A percentile compares a stretch with the other conserved stretches of the same genome.
Conservation (phyloP, 208 protist genomes). For the Trypanosoma boissoni region DNA sequence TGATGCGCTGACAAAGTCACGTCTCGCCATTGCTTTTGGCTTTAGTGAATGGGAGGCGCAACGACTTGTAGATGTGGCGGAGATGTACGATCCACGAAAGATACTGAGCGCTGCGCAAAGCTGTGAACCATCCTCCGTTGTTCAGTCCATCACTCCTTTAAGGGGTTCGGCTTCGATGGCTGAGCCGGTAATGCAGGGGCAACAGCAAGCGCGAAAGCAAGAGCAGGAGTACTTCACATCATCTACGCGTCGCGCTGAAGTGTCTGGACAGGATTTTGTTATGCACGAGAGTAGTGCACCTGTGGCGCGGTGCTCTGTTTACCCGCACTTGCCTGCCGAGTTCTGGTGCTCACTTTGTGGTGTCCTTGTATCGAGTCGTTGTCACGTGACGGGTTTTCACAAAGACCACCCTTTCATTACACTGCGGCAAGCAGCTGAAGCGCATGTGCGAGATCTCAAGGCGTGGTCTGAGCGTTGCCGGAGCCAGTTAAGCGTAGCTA, state of each 20-base stretch:
- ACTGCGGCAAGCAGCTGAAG: conserved; percentile 29
- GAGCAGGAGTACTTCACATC: no score
- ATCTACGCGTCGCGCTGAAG: neutral
- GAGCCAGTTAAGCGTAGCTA: conserved; percentile 23
- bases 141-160: no score
- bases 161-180: no score
- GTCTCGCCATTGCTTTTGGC: conserved; percentile 10
- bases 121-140: no score
- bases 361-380: conserved; percentile 30
- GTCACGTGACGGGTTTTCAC: conserved; percentile 33
- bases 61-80: conserved; percentile 8
- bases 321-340: conserved; percentile 30
- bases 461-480: conserved; percentile 24
- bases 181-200: no score
- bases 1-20: conserved; percentile 8
- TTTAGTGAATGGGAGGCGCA: conserved; percentile 9
- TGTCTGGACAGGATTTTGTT: neutral
- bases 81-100: neutral
- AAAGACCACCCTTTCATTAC: conserved; percentile 35
- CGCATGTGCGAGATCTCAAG: conserved; percentile 28
- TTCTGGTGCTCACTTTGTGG: conserved; percentile 35
- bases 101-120: neutral
- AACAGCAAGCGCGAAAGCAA: neutral
- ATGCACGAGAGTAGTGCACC: conserved; percentile 7
- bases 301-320: conserved; percentile 27